A percentile compares a stretch with the other conserved stretches of the same genome.
These are phyloP conservation scores for Paraconiothyrium sp. DNA, from an alignment of 2,329 filamentous ascomycete genomes.

Conservation along the genomic window DNA sequence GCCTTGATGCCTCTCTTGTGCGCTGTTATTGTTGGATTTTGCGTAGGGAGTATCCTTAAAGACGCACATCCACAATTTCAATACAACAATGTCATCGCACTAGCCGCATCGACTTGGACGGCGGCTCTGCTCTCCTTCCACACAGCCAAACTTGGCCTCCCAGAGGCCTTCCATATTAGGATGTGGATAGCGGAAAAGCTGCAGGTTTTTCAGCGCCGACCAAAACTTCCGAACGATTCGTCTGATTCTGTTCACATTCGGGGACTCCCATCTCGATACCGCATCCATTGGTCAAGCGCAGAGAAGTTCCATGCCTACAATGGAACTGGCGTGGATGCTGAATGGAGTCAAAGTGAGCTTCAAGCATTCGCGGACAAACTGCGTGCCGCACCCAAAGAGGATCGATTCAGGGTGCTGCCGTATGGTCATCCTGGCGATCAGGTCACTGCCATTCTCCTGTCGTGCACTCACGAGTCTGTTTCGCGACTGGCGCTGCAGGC, in stretches of 20 bases:
- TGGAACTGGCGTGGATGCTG: conserved; percentile 54
- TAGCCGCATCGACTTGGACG: conserved; percentile 62
- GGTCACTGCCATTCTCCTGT: conserved; percentile 54
- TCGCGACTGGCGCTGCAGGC: conserved; percentile 52
- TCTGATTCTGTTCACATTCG: conserved; percentile 37
- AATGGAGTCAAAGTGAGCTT: conserved; percentile 63
- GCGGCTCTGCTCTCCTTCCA: conserved; percentile 60
- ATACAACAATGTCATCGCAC: conserved; percentile 59
- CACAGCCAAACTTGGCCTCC: conserved; percentile 60
- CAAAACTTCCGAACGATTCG: conserved; percentile 24
- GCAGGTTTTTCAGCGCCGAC: conserved; percentile 21
- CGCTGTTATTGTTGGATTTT: conserved; percentile 58
- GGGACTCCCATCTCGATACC: conserved; percentile 30
- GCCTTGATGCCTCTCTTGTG: conserved; percentile 59
- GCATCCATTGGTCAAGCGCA: conserved; percentile 30
- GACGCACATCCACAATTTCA: conserved; percentile 50
- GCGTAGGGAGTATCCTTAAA: conserved; percentile 58
- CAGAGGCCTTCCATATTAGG: conserved; percentile 42
- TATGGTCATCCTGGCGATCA: conserved; percentile 55
- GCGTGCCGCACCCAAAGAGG: conserved; percentile 52
- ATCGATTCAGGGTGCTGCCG: conserved; percentile 54
- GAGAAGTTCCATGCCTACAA: conserved; percentile 56
- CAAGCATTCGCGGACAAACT: conserved; percentile 57
- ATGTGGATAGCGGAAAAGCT: conserved; percentile 41
- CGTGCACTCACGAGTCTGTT: conserved; percentile 49